Evolutionary conservation across 345 rosid species (phyloP).

Genomic region (rapeseed (Brassica napus)): Da-Ae NC_063445.1:21825001-21825500

Average conservation of each 20-base stretch:
- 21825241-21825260: not conserved
- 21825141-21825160: too few relatives aligned
- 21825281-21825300: constrained; percentile 17
- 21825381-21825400: constrained; percentile 15
- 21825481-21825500: constrained; percentile 36
- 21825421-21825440: constrained; percentile 37
- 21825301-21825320: constrained; percentile 36
- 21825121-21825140: too few relatives aligned
- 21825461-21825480: constrained; percentile 56
- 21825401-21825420: not conserved
- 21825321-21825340: constrained; percentile 12
- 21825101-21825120: too few relatives aligned
- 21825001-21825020: too few relatives aligned
- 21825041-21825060: too few relatives aligned
- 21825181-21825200: not conserved
- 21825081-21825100: too few relatives aligned
- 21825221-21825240: not conserved
- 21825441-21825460: constrained; percentile 49
- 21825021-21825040: too few relatives aligned
- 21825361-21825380: not conserved
- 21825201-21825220: not conserved
- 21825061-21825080: too few relatives aligned
- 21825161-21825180: too few relatives aligned
- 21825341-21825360: not conserved
- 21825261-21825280: not conserved